phyloP scores from a whole-genome alignment of 306 rosid genomes.

The Mimosa bimucronata region DNA sequence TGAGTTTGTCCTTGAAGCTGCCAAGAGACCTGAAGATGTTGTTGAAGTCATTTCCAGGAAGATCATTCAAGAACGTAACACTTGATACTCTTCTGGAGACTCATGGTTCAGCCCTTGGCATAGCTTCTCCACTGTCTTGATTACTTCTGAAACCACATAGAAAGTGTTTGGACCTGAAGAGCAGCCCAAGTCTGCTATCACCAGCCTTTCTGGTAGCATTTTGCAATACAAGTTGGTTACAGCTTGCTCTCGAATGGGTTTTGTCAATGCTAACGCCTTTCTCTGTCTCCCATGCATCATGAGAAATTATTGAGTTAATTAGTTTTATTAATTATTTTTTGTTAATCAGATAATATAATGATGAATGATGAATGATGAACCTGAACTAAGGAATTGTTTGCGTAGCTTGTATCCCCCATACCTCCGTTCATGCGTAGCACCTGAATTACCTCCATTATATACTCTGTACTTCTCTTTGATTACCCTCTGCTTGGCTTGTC shows the following conservation, averaged over 20 bases:
- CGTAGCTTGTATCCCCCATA: background rate
- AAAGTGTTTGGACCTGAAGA: constrained; percentile 57
- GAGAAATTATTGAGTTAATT: no score
- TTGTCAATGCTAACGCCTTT: constrained; percentile 44
- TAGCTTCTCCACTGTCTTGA: constrained; percentile 43
- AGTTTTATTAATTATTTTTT: no score
- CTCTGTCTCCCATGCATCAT: constrained; percentile 26
- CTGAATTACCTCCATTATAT: background rate
- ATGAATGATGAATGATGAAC: background rate
- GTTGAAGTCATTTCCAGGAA: constrained; percentile 43
- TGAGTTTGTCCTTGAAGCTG: constrained; percentile 32
- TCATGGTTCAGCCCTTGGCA: constrained; percentile 18
- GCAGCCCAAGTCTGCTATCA: constrained; percentile 60
- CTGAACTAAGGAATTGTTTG: background rate
- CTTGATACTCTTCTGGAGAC: constrained; percentile 44
- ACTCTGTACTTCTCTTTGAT: background rate
- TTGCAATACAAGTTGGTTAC: constrained; percentile 19
- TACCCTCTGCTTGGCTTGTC: background rate
- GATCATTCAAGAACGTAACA: constrained; percentile 40
- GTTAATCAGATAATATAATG: background rate
- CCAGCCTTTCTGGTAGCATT: constrained; percentile 27
- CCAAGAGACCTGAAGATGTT: constrained; percentile 45
- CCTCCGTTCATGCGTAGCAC: background rate
- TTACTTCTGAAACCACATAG: constrained; percentile 36
- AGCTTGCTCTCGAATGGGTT: constrained; percentile 47